These are phyloP conservation scores for Xanthoconium purpureum DNA, from an alignment of 768 basidiomycete species.

Conservation along the genomic window DNA sequence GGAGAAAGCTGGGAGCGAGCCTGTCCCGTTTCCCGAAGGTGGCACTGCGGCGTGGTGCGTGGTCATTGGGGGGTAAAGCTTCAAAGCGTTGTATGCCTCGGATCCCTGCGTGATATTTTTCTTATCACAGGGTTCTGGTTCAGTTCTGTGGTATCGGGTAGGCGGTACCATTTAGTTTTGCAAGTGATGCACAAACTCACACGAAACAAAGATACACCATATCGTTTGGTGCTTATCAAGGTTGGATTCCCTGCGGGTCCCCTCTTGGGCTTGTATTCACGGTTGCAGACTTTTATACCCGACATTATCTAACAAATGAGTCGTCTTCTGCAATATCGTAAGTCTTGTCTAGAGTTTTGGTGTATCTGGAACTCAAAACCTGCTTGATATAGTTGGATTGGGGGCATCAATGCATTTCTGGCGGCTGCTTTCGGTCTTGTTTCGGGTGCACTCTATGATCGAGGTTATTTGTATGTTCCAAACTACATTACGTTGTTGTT, in stretches of 20 bases:
- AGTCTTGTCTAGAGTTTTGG: conserved; percentile 8
- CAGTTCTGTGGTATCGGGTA: conserved; percentile 36
- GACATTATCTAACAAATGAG: conserved; percentile 14
- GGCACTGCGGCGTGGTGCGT: conserved; percentile 2
- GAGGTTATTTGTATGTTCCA: conserved; percentile 45
- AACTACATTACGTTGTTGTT: not conserved
- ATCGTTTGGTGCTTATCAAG: conserved; percentile 43
- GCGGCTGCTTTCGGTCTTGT: conserved; percentile 38
- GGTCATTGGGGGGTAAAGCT: conserved; percentile 23
- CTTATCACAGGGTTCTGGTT: conserved; percentile 24
- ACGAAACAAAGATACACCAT: conserved; percentile 27
- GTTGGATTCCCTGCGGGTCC: conserved; percentile 5
- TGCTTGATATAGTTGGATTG: conserved; percentile 37
- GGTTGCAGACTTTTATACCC: no score
- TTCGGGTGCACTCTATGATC: conserved; percentile 46
- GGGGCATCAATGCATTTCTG: conserved; percentile 44
- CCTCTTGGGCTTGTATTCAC: not conserved
- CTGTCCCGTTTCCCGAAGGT: conserved; percentile 28
- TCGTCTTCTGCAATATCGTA: conserved; percentile 38
- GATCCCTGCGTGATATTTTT: not conserved
- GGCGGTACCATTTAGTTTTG: not conserved
- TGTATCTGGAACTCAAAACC: not conserved
- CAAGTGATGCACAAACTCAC: not conserved
- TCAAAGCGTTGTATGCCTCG: not conserved
- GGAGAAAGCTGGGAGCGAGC: no score